These are phyloP conservation scores for Mycena metata DNA, from an alignment of 768 basidiomycete genomes.

Conservation along the genomic window DNA sequence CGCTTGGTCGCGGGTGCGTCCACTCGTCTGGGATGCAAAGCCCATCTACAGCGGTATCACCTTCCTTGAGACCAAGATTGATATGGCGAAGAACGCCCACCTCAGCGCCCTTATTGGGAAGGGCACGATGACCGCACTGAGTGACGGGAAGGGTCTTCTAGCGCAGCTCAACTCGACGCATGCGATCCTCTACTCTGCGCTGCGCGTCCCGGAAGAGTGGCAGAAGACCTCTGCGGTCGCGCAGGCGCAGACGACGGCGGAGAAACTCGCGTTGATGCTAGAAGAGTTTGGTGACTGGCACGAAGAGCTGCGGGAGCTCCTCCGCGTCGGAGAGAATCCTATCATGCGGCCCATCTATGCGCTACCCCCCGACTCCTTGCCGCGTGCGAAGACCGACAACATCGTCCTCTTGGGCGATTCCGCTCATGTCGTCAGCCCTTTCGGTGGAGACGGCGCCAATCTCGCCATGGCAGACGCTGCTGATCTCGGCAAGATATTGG, in stretches of 20 bases:
- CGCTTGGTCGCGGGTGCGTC: slow-evolving; percentile 48
- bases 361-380: slow-evolving; percentile 11
- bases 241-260: slow-evolving; percentile 4
- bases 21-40: slow-evolving; percentile 42
- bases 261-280: slow-evolving; percentile 13
- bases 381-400: slow-evolving; percentile 9
- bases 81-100: slow-evolving; percentile 33
- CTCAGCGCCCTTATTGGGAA: slow-evolving; percentile 38
- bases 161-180: slow-evolving; percentile 50
- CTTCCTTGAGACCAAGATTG: slow-evolving; percentile 29
- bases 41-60: slow-evolving; percentile 47
- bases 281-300: slow-evolving; percentile 29
- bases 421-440: slow-evolving; percentile 54
- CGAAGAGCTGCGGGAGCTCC: slow-evolving; percentile 21
- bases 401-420: slow-evolving; percentile 49
- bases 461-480: slow-evolving; percentile 48
- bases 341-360: slow-evolving; percentile 32
- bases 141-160: slow-evolving; percentile 45
- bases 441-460: slow-evolving; percentile 54
- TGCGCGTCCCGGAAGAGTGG: slow-evolving; percentile 30
- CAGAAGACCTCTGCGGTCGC: slow-evolving; percentile 21
- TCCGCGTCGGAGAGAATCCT: slow-evolving; percentile 19
- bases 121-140: slow-evolving; percentile 43
- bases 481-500: slow-evolving; percentile 25
- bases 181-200: slow-evolving; percentile 41